Base-by-base conservation (phyloP, 225 moss, liverwort and hornwort genomes). In the Sphagnum tenellum region DNA sequence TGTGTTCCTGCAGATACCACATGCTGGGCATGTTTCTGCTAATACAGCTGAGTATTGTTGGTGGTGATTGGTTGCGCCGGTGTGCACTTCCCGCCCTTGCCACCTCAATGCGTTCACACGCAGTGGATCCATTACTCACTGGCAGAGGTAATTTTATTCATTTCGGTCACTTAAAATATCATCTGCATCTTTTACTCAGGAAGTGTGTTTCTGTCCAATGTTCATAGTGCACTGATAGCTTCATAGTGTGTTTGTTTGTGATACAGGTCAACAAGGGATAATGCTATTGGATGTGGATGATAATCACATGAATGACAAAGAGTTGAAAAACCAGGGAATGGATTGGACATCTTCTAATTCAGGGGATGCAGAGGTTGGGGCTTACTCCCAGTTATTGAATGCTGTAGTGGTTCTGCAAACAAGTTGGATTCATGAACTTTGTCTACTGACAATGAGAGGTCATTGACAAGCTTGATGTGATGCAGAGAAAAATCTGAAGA, bases 21-120 rank as follows among this genome's bases (percentile, higher is more conserved):
- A 93, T 98, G 87, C 87, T 98, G 68, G 98, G 98, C 53, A 83
- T 98, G 82, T 93, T 98, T 80, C 85, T 98, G 12, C 73, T 90
- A 61, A 80, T 93, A 73, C 98, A 98, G 75, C 90, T 98, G 50
- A 80, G 79, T 67, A 93, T 98, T 79, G 93, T 98, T 52, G 89
- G 83, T 73, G 98, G 98, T 14, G 90, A 98, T 56, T 98, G 98
- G 98, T 71, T 98, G 60, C 81, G 83, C 66, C 83, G 98, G 66
- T 89, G 85, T 66, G 74, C 90, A 50, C 79, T 98, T 45, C 98
- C 93, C 60, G 77, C 85, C 51, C 66, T 98, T 49, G 79, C 87
- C 50, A 78, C 78, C 67, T 92, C 92, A 56, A 84, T 98, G 90
- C 85, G 75, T 47, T 77, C 82, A 64, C 81, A 84, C 62, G 65